These are phyloP conservation scores for Neurospora africana DNA, from an alignment of 495 filamentous ascomycete species.

Conservation along the genomic window DNA sequence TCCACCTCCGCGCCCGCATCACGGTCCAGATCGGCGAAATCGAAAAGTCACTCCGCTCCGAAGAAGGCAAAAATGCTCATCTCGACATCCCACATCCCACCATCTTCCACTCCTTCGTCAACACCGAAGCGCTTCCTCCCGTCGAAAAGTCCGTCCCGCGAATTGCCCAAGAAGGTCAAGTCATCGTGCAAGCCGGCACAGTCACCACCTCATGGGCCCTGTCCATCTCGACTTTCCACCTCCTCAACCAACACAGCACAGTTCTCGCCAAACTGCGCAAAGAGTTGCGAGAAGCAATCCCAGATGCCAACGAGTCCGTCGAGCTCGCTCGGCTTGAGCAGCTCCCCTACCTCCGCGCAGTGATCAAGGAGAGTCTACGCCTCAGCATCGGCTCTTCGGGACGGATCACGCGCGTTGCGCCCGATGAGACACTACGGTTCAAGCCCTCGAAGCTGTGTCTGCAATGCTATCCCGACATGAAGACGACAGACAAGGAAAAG, in stretches of 20 bases:
- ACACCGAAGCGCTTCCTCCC: slow-evolving; percentile 14
- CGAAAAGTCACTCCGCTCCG: not conserved
- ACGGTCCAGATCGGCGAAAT: slow-evolving; percentile 4
- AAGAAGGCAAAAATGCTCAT: not conserved
- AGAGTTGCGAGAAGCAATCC: slow-evolving; percentile 16
- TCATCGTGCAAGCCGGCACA: slow-evolving; percentile 17
- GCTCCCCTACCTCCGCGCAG: slow-evolving; percentile 27
- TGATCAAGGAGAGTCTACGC: slow-evolving; percentile 35
- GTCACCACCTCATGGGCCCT: slow-evolving; percentile 20
- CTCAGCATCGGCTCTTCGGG: slow-evolving; percentile 29
- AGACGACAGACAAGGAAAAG: not conserved
- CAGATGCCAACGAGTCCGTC: not conserved
- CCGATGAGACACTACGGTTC: slow-evolving; percentile 31
- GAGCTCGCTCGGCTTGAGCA: not conserved
- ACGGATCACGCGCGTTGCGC: slow-evolving; percentile 34
- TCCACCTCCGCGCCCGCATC: slow-evolving; percentile 2
- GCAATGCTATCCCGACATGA: not conserved
- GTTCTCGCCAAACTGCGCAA: not conserved
- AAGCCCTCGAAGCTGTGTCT: not conserved
- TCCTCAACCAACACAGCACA: slow-evolving; percentile 15
- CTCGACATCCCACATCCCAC: slow-evolving; percentile 10
- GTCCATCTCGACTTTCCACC: slow-evolving; percentile 17
- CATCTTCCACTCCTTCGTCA: slow-evolving; percentile 24
- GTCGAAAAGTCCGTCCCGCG: slow-evolving; percentile 16
- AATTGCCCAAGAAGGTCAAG: slow-evolving; percentile 22